Evolutionary conservation across 768 basidiomycete genomes (phyloP).

Genomic region (Neoboletus magnificus): DNA sequence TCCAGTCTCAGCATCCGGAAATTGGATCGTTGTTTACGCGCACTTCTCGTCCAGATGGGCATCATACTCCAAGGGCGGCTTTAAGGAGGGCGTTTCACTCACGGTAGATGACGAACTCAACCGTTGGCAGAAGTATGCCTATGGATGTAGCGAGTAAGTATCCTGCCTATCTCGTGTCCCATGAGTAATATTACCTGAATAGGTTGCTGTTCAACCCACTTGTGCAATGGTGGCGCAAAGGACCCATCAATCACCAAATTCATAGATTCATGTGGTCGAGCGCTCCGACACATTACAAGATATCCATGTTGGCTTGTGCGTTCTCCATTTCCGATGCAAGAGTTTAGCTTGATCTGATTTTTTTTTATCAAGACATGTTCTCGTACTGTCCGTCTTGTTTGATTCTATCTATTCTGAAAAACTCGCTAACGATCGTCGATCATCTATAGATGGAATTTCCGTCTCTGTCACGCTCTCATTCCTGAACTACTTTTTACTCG

Average conservation of each 20-base stretch:
- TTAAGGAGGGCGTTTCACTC: conserved; percentile 89
- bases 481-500: conserved; percentile 73
- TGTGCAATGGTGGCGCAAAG: conserved; percentile 69
- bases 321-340: conserved; percentile 12
- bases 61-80: conserved; percentile 78
- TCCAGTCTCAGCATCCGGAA: not conserved
- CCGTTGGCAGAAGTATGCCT: conserved; percentile 87
- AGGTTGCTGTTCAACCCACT: conserved; percentile 86
- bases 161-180: conserved; percentile 10
- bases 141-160: conserved; percentile 57
- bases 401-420: not conserved
- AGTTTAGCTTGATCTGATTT: conserved; percentile 1
- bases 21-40: not conserved
- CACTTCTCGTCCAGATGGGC: conserved; percentile 49
- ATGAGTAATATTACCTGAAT: conserved; percentile 19
- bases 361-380: conserved; percentile 40
- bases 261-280: conserved; percentile 72
- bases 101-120: conserved; percentile 91
- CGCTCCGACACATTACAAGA: conserved; percentile 80
- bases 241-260: conserved; percentile 82
- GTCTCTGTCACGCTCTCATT: conserved; percentile 62
- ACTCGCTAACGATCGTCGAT: not conserved
- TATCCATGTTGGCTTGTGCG: conserved; percentile 55
- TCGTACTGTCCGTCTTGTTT: conserved; percentile 42
- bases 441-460: conserved; percentile 49